These are phyloP conservation scores for Pseudogymnoascus sp. DNA, from an alignment of 2,329 filamentous ascomycete species.

Conservation along the genomic window DNA sequence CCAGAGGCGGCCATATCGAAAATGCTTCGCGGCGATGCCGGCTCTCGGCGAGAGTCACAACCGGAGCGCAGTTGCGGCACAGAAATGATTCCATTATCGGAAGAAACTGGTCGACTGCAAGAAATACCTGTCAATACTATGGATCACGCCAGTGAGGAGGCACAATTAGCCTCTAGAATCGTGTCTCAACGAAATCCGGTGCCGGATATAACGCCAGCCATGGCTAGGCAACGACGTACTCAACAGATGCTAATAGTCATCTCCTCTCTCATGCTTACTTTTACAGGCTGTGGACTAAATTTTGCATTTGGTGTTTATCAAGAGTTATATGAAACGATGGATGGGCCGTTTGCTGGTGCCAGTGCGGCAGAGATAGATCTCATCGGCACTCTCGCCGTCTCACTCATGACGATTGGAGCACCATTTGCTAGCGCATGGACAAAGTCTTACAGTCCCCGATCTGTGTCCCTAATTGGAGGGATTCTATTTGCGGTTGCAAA, in stretches of 20 bases:
- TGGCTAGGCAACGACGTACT: background rate
- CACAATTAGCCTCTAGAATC: background rate
- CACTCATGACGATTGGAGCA: constrained; percentile 32
- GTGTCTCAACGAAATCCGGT: background rate
- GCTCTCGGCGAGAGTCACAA: background rate
- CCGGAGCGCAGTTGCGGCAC: background rate
- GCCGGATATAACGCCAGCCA: background rate
- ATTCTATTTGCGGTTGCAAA: constrained; percentile 30
- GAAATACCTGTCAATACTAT: background rate
- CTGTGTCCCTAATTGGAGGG: constrained; percentile 27
- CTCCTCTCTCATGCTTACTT: constrained; percentile 28
- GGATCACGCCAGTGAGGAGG: background rate
- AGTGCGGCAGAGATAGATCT: constrained; percentile 33
- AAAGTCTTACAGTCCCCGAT: constrained; percentile 29
- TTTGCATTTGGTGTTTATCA: constrained; percentile 37
- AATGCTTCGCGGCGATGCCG: constrained; percentile 5
- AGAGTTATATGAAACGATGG: constrained; percentile 32
- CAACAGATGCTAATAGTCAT: constrained; percentile 13
- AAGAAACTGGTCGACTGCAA: background rate
- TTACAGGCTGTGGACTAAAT: constrained; percentile 32
- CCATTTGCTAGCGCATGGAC: constrained; percentile 31
- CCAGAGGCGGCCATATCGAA: background rate
- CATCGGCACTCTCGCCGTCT: constrained; percentile 33
- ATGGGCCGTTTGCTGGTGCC: constrained; percentile 32
- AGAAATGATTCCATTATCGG: background rate